phyloP scores from a whole-genome alignment of 2,329 filamentous ascomycete species.

The Ophiocordyceps australis region DNA sequence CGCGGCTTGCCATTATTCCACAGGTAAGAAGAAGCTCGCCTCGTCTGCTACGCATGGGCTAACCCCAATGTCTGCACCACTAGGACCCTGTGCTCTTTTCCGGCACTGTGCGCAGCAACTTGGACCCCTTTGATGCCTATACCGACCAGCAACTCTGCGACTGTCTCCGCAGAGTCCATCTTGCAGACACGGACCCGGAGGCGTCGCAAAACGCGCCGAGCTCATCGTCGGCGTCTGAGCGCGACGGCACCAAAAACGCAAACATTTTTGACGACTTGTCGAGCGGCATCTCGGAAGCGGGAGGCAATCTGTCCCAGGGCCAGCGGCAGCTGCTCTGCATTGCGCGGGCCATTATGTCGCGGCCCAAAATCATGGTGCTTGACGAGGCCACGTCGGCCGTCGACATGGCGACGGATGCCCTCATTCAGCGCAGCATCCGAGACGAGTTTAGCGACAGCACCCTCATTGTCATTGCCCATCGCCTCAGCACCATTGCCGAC shows the following conservation, averaged over 20 bases:
- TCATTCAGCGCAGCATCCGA: slow-evolving; percentile 57
- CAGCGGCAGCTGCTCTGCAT: slow-evolving; percentile 62
- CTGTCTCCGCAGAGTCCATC: slow-evolving; percentile 51
- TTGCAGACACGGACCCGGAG: slow-evolving; percentile 26
- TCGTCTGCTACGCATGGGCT: too few species aligned
- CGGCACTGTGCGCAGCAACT: slow-evolving; percentile 57
- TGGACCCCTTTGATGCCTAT: slow-evolving; percentile 60
- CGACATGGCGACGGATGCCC: slow-evolving; percentile 56
- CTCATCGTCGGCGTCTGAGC: slow-evolving; percentile 13
- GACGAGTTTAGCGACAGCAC: slow-evolving; percentile 54
- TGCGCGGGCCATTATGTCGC: slow-evolving; percentile 51
- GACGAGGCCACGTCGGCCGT: slow-evolving; percentile 68
- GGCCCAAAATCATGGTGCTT: slow-evolving; percentile 61
- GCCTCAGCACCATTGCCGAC: slow-evolving; percentile 59
- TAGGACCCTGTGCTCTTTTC: slow-evolving; percentile 68
- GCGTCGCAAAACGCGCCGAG: slow-evolving; percentile 20
- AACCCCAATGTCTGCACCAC: background rate
- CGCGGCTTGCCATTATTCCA: slow-evolving; percentile 64
- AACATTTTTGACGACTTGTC: slow-evolving; percentile 48
- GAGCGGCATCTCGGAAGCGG: slow-evolving; percentile 51
- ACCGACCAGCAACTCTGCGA: slow-evolving; percentile 51
- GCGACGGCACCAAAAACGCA: slow-evolving; percentile 25
- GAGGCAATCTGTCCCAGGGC: slow-evolving; percentile 57
- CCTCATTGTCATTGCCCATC: slow-evolving; percentile 57
- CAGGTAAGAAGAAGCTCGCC: slow-evolving; percentile 17